A percentile compares a stretch with the other conserved stretches of the same genome.
These are phyloP conservation scores for Trichoderma atroviride DNA, from an alignment of 2,329 filamentous ascomycete species.

Conservation along the genomic window DNA sequence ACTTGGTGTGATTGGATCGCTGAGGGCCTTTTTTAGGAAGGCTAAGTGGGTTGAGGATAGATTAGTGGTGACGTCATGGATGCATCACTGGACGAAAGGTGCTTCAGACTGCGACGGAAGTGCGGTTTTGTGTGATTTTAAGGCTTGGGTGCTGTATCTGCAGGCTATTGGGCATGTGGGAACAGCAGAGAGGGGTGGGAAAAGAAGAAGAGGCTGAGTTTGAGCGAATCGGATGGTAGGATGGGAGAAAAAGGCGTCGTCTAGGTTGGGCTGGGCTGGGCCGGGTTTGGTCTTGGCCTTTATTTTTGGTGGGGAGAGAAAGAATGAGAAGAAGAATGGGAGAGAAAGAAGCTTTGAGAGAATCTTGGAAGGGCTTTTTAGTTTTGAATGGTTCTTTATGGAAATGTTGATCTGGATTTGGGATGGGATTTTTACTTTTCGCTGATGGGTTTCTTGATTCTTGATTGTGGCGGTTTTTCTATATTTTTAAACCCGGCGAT, in stretches of 20 bases:
- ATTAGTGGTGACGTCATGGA: constrained; percentile 16
- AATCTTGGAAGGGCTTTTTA: background rate
- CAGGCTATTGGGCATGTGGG: background rate
- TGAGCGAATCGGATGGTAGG: background rate
- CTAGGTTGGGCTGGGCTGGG: constrained; percentile 7
- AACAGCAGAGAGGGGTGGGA: background rate
- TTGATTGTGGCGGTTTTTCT: background rate
- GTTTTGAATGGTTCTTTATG: background rate
- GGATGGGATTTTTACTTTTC: constrained; percentile 11
- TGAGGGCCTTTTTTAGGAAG: background rate
- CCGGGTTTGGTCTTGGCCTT: background rate
- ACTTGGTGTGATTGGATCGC: background rate
- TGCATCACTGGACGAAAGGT: constrained; percentile 4
- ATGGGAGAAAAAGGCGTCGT: background rate
- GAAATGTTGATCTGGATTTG: constrained; percentile 3
- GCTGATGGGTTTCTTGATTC: background rate
- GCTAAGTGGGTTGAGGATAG: constrained; percentile 5
- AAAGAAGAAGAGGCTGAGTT: background rate
- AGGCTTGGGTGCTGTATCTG: background rate
- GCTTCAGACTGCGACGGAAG: background rate
- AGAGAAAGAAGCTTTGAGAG: background rate
- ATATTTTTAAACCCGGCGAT: background rate
- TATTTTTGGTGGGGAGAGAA: background rate
- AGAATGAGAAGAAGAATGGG: background rate
- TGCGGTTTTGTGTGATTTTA: background rate